Conservation (phyloP, 495 filamentous ascomycete genomes). For the Lophiostoma macrostomum region DNA sequence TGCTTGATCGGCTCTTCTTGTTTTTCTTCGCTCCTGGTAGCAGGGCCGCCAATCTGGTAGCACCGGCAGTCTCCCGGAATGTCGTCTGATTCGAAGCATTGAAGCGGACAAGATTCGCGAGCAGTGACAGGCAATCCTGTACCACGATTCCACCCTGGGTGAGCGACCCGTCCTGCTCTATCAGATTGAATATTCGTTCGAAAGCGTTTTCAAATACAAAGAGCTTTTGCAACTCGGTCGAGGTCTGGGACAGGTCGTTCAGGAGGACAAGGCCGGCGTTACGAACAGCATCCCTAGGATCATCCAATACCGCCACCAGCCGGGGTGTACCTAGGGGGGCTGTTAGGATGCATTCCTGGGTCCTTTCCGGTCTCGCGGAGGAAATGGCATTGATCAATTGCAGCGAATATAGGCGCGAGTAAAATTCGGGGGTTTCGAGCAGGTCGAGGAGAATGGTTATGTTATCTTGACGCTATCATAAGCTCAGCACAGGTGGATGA, state of each 20-base stretch:
- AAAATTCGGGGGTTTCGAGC: slow-evolving; percentile 83
- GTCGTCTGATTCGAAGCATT: slow-evolving; percentile 92
- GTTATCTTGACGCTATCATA: slow-evolving; percentile 84
- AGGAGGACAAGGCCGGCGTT: slow-evolving; percentile 72
- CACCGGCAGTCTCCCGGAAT: slow-evolving; percentile 86
- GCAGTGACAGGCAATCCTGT: slow-evolving; percentile 89
- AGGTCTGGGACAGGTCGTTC: slow-evolving; percentile 65
- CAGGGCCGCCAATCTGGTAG: slow-evolving; percentile 68
- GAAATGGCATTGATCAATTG: slow-evolving; percentile 86
- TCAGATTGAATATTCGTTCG: slow-evolving; percentile 76
- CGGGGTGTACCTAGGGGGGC: slow-evolving; percentile 85
- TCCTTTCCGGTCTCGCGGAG: slow-evolving; percentile 81
- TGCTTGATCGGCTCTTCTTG: slow-evolving; percentile 53
- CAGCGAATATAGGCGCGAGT: slow-evolving; percentile 86
- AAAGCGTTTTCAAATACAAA: slow-evolving; percentile 95
- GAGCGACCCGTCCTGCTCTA: slow-evolving; percentile 76
- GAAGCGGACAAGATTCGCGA: slow-evolving; percentile 84
- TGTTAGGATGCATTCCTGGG: slow-evolving; percentile 91
- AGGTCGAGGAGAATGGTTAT: slow-evolving; percentile 88
- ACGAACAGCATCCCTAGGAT: slow-evolving; percentile 81
- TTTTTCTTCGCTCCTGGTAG: slow-evolving; percentile 46
- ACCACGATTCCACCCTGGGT: slow-evolving; percentile 83
- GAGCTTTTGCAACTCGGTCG: slow-evolving; percentile 85
- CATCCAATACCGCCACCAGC: slow-evolving; percentile 78
- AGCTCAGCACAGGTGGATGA: slow-evolving; percentile 42